Percentiles rank a stretch among this genome's conserved stretches.
Evolutionary conservation across 176 grass and related monocot species (phyloP).

Genomic region (Phoenix dactylifera): DNA sequence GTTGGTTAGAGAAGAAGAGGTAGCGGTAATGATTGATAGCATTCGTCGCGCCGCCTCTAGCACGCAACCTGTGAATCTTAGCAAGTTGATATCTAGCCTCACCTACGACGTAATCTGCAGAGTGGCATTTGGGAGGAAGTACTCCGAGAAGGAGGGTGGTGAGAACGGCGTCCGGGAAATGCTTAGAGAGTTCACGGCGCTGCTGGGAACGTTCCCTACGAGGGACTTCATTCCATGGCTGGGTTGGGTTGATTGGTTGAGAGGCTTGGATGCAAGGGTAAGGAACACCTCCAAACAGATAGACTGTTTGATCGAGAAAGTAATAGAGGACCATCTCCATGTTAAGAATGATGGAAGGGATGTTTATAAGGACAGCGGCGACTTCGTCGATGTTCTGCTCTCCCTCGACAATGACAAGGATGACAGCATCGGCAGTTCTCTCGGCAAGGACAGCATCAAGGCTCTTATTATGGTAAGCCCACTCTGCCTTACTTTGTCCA

Average conservation of each 20-base stretch:
- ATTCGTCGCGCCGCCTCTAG: not conserved
- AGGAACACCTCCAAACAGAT: conserved; percentile 18
- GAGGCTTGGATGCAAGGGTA: conserved; percentile 17
- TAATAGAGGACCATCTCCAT: conserved; percentile 22
- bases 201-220: not conserved
- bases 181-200: not conserved
- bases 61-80: conserved; percentile 24
- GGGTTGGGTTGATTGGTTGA: conserved; percentile 21
- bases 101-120: conserved; percentile 19
- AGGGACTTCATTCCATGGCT: conserved; percentile 26
- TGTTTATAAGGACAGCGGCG: not conserved
- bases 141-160: not conserved
- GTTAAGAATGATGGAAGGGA: not conserved
- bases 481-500: not conserved
- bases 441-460: conserved; percentile 36
- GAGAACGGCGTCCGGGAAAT: not conserved
- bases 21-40: conserved; percentile 10
- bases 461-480: conserved; percentile 34
- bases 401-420: conserved; percentile 9
- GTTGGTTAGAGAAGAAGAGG: conserved; percentile 23
- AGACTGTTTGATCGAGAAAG: conserved; percentile 24
- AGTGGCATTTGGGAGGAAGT: conserved; percentile 22
- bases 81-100: conserved; percentile 14
- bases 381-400: conserved; percentile 23
- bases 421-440: not conserved